Base-by-base conservation (phyloP, 2,329 filamentous ascomycete species). In the Monosporascus cannonballus region DNA sequence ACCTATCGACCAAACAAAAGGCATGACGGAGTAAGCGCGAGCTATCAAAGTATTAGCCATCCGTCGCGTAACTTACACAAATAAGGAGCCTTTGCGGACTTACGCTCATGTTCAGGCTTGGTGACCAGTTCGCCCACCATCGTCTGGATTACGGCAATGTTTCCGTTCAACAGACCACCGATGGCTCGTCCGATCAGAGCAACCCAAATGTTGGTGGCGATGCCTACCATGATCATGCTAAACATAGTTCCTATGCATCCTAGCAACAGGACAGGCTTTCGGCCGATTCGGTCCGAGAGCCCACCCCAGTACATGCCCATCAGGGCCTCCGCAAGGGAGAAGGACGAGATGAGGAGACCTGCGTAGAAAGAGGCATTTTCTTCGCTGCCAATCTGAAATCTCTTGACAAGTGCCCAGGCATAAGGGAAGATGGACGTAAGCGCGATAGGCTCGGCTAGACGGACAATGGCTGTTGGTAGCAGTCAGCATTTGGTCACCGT, bases 391-490 rank as follows among this genome's bases (percentile, higher is more conserved):
- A 92, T 78, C 41, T 89, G 66, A 70, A 90, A 90, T 61, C 84
- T 78, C 70, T 89, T 89, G 60, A 93, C 85, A 61, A 93, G 84
- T 55, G 87, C 81, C 87, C 88, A 95, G 55, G 89, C 89, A 70
- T 96, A 96, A 20, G 92, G 92, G 64, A 93, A 95, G 70, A 96
- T 94, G 65, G 89, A 94, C 1, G 91, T 96, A 58, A 96, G 81
- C 49, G 92, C 91, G 62, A 96, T 93, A 22, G 92, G 92, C 71
- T 96, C 92, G 50, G 91, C 89, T 60, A 96, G 83, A 57, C 92
- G 90, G 67, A 95, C 92, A 76, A 96, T 90, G 69, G 90, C 91
- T 96, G 63, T 27, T 22, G 3, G 18, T 24, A 9, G 53, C 6
- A 4, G 39, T 57, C 22, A 60, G 52, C 34, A 51, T 22, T 47